Conservation (phyloP, 768 basidiomycete species). For the Tricholoma matsutake region DNA sequence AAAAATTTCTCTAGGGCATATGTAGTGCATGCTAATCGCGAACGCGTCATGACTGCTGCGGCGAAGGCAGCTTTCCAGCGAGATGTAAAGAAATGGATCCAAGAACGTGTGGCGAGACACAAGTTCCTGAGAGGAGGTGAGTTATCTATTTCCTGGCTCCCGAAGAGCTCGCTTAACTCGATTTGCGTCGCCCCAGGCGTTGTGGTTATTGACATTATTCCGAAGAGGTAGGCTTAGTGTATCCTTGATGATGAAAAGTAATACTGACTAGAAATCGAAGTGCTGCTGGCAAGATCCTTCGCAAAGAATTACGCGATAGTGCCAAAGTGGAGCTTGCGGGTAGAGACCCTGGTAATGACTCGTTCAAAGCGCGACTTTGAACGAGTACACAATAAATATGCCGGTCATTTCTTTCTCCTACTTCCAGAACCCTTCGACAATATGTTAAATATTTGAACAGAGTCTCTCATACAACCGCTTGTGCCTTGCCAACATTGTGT, state of each 20-base stretch:
- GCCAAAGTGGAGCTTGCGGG: constrained; percentile 56
- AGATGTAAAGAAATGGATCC: constrained; percentile 64
- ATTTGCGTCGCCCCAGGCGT: constrained; percentile 50
- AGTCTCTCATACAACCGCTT: too few species aligned
- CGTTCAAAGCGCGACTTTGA: constrained; percentile 35
- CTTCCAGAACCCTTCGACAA: too few species aligned
- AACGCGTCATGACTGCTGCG: constrained; percentile 27
- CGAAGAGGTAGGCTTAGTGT: constrained; percentile 53
- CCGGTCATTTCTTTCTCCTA: too few species aligned
- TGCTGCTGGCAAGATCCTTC: constrained; percentile 84
- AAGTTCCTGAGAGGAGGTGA: constrained; percentile 75
- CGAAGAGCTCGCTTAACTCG: neutral
- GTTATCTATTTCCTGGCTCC: constrained; percentile 4
- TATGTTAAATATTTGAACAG: too few species aligned
- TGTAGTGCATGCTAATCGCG: constrained; percentile 50
- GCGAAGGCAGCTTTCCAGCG: constrained; percentile 43
- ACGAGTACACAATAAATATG: neutral
- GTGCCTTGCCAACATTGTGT: too few species aligned
- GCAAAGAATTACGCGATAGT: constrained; percentile 68
- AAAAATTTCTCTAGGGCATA: constrained; percentile 47
- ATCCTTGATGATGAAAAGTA: neutral
- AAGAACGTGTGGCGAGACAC: constrained; percentile 65
- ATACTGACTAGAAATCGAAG: constrained; percentile 33
- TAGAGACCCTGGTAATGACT: constrained; percentile 33
- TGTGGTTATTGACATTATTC: constrained; percentile 56